Base-by-base conservation (phyloP, 768 basidiomycete genomes). In the Hydnomerulius pinastri region DNA sequence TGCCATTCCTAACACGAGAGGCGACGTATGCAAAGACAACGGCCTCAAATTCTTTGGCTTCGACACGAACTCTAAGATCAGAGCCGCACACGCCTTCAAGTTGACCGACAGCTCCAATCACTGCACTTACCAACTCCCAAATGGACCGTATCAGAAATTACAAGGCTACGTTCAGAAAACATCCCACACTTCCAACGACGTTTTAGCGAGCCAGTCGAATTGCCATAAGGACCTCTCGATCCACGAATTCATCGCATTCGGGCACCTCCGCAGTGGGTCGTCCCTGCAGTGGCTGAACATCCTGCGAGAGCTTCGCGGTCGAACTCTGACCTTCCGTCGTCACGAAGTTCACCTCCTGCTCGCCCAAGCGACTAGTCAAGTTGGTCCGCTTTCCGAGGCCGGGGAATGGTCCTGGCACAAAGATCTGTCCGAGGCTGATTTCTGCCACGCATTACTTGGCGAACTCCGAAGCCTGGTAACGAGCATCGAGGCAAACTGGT, bases 221-320 rank as follows among this genome's bases (percentile, higher is more conserved):
- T 77, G 74, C 48, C 72, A 72, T 0, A 25, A 47, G 17, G 62
- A 69, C 15, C 58, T 79, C 10, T 66, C 48, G 29, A 46, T 73
- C 4, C 76, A 78, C 37, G 76, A n/a, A n/a, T n/a, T n/a, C n/a
- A n/a, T n/a, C n/a, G n/a, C n/a, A n/a, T n/a, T n/a, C n/a, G n/a
- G n/a, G 79, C 60, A 62, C 38, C 57, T 79, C 27, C 72, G 78
- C 7, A 66, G 70, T 24, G 77, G 78, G 2, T 44, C 62, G 1
- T 61, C 55, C 6, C 51, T 79, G 1, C 78, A 79, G 39, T 78
- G 76, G 77, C 57, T 71, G 29, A 79, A 79, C 53, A 77, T 79
- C 29, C 54, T 64, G 12, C 67, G 72, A 17, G 75, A 75, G 51
- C 47, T 79, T 25, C 63, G 64, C 9, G 64, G 66, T 6, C 57